phyloP scores from a whole-genome alignment of 2,329 filamentous ascomycete species.

The Xylaria sp. region DNA sequence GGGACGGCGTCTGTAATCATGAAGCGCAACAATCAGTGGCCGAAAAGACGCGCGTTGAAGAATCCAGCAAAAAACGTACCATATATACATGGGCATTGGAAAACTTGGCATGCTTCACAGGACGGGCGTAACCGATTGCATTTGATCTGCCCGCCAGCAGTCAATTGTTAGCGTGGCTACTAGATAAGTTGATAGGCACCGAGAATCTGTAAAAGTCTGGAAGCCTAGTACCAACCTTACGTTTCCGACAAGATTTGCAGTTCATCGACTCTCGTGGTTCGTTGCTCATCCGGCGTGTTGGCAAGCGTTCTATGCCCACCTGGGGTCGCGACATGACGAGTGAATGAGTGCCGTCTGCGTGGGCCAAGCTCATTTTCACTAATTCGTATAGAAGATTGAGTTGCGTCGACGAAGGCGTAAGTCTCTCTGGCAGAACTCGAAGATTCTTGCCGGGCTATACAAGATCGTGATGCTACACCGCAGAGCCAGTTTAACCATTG shows the following conservation, averaged over 20 bases:
- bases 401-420: conserved; percentile 16
- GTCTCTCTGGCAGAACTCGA: background rate
- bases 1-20: conserved; percentile 77
- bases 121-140: conserved; percentile 86
- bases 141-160: conserved; percentile 73
- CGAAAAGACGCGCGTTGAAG: conserved; percentile 1
- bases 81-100: conserved; percentile 88
- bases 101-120: conserved; percentile 89
- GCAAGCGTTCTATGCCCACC: conserved; percentile 83
- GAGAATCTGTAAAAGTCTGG: conserved; percentile 8
- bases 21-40: conserved; percentile 32
- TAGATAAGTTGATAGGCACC: conserved; percentile 12
- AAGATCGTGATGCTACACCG: conserved; percentile 17
- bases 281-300: conserved; percentile 74
- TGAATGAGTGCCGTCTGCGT: conserved; percentile 58
- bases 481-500: conserved; percentile 4
- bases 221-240: conserved; percentile 72
- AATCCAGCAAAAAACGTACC: conserved; percentile 63
- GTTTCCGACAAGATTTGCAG: conserved; percentile 91
- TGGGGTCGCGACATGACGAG: conserved; percentile 76
- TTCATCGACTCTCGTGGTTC: conserved; percentile 90
- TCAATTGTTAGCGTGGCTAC: conserved; percentile 39
- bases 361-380: conserved; percentile 54
- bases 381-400: conserved; percentile 55
- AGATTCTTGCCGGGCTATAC: background rate